A percentile compares a stretch with the other conserved stretches of the same genome.
Evolutionary conservation across 139 green algal species (phyloP).

Genomic region (Klebsormidium nitens): DNA sequence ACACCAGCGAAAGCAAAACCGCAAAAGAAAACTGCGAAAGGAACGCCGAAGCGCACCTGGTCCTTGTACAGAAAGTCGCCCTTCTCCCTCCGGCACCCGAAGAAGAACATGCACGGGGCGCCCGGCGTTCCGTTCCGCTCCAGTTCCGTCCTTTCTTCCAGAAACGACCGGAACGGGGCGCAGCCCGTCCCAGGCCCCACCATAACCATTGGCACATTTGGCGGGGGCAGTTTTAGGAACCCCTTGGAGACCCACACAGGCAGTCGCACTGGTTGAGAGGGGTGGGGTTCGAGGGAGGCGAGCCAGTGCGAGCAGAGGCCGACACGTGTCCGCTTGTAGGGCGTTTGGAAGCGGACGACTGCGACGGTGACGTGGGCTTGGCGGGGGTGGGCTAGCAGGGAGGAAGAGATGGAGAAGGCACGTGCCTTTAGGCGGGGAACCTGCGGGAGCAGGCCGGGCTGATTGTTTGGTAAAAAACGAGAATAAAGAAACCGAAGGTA

Average conservation of each 20-base stretch:
- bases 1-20: too few species aligned
- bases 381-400: conserved; percentile 46
- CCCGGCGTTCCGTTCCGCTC: not conserved
- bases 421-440: conserved; percentile 69
- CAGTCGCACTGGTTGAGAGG: not conserved
- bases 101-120: conserved; percentile 56
- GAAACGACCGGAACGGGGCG: conserved; percentile 38
- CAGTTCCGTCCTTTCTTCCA: conserved; percentile 7
- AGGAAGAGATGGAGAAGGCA: conserved; percentile 83
- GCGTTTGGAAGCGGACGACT: conserved; percentile 63
- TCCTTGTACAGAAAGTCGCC: conserved; percentile 75
- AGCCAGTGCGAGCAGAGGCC: conserved; percentile 84
- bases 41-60: too few species aligned
- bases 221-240: conserved; percentile 12
- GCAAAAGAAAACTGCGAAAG: too few species aligned
- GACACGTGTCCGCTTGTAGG: conserved; percentile 27
- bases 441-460: conserved; percentile 61
- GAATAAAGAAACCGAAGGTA: too few species aligned
- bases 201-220: conserved; percentile 19
- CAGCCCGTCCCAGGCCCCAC: conserved; percentile 39
- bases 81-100: conserved; percentile 69
- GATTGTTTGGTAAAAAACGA: conserved; percentile 3
- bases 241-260: conserved; percentile 27
- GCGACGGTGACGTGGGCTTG: conserved; percentile 70
- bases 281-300: conserved; percentile 42